These are phyloP conservation scores for Chaetomium sp. DNA, from an alignment of 2,329 filamentous ascomycete genomes.

Conservation along the genomic window DNA sequence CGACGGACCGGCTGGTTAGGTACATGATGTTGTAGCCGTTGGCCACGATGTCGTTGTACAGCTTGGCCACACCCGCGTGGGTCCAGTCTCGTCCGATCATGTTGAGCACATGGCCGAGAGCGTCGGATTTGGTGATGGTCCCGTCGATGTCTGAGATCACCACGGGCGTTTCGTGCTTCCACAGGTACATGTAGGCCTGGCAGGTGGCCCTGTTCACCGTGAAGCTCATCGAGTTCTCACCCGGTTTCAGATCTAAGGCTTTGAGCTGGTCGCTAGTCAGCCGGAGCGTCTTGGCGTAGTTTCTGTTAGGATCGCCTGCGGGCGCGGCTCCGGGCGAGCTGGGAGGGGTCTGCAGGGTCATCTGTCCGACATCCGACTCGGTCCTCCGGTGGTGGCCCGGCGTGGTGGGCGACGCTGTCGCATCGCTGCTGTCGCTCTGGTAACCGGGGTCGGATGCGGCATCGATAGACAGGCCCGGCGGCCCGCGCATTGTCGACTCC, in stretches of 20 bases:
- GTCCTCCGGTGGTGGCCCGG: constrained; percentile 54
- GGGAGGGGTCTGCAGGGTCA: constrained; percentile 56
- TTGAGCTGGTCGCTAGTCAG: constrained; percentile 94
- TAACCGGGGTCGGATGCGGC: constrained; percentile 90
- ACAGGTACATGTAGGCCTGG: constrained; percentile 86
- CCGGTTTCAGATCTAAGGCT: constrained; percentile 69
- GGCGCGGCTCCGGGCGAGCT: constrained; percentile 62
- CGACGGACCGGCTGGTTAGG: constrained; percentile 86
- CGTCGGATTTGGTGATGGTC: constrained; percentile 97
- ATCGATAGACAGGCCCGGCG: constrained; percentile 58
- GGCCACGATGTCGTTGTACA: constrained; percentile 89
- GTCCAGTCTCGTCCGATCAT: constrained; percentile 99
- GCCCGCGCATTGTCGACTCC: constrained; percentile 42
- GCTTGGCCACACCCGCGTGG: constrained; percentile 89
- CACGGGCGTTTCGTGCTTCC: constrained; percentile 84
- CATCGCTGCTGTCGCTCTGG: constrained; percentile 77
- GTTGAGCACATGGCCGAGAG: constrained; percentile 86
- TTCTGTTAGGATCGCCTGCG: constrained; percentile 65
- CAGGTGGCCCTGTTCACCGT: constrained; percentile 94
- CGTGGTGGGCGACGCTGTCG: constrained; percentile 41
- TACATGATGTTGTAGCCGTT: constrained; percentile 99
- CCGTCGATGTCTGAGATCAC: constrained; percentile 98
- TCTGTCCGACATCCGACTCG: constrained; percentile 58
- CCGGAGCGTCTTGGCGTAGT: constrained; percentile 93
- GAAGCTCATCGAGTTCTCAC: constrained; percentile 92